Percentiles rank a stretch among this genome's conserved stretches.
Evolutionary conservation across 331 rosid genomes (phyloP).

Genomic region (Rhamnella rubrinervis): DNA sequence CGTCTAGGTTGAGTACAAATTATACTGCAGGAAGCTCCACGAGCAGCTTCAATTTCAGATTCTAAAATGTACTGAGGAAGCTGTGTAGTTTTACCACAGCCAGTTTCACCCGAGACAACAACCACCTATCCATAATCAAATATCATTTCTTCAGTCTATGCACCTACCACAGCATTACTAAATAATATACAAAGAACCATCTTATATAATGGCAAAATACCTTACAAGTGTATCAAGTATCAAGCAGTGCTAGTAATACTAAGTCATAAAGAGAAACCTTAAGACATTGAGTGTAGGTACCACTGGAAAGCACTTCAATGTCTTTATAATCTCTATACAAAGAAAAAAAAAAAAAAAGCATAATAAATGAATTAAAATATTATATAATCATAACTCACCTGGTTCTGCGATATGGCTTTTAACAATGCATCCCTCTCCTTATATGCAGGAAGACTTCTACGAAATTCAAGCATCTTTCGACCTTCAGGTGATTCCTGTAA

Average conservation of each 20-base stretch:
- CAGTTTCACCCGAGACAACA: constrained; percentile 54
- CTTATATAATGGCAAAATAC: not conserved
- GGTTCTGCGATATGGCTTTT: constrained; percentile 47
- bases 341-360: no score
- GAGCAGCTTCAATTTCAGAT: constrained; percentile 48
- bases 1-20: constrained; percentile 54
- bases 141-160: constrained; percentile 1
- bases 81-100: constrained; percentile 56
- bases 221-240: no score
- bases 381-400: constrained; percentile 30
- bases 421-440: constrained; percentile 46
- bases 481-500: constrained; percentile 49
- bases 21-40: constrained; percentile 44
- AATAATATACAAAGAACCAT: constrained; percentile 3
- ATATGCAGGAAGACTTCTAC: constrained; percentile 57
- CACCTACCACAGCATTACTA: not conserved
- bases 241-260: no score
- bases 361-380: not conserved
- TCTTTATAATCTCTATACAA: no score
- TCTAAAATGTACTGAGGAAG: constrained; percentile 55
- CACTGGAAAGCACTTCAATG: no score
- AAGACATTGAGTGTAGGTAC: no score
- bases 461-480: constrained; percentile 53
- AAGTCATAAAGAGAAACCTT: no score
- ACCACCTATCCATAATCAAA: constrained; percentile 35